Conservation (phyloP, 257 asterid genomes). For the Lycium barbarum region DNA sequence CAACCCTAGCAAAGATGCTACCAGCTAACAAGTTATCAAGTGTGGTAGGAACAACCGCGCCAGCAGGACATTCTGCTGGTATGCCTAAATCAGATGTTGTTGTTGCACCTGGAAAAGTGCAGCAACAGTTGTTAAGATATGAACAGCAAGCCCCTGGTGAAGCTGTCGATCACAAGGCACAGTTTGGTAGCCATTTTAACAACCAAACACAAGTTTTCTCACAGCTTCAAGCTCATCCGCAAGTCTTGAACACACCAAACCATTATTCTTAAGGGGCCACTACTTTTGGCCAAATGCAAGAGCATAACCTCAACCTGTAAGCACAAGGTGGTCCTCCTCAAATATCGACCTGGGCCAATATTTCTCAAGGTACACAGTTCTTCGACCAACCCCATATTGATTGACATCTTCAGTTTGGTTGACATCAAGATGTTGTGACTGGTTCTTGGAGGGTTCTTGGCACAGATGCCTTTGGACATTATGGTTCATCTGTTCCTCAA, state of each 20-base stretch:
- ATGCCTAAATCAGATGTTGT: constrained; percentile 46
- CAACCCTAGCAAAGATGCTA: constrained; percentile 68
- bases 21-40: constrained; percentile 58
- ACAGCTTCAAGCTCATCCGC: constrained; percentile 52
- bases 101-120: constrained; percentile 48
- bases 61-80: constrained; percentile 39
- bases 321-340: constrained; percentile 48
- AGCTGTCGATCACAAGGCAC: constrained; percentile 47
- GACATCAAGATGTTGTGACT: constrained; percentile 46
- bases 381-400: constrained; percentile 45
- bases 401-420: constrained; percentile 58
- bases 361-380: constrained; percentile 53
- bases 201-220: constrained; percentile 53
- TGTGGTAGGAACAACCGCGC: constrained; percentile 45
- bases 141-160: constrained; percentile 51
- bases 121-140: constrained; percentile 51
- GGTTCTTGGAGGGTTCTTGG: constrained; percentile 52
- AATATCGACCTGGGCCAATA: constrained; percentile 43
- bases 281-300: constrained; percentile 53
- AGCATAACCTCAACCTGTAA: constrained; percentile 40
- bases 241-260: constrained; percentile 42
- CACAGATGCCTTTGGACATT: constrained; percentile 52
- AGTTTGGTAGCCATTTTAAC: constrained; percentile 50
- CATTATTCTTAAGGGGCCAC: constrained; percentile 47
- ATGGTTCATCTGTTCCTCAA: constrained; percentile 57